phyloP scores from a whole-genome alignment of 1,139 yeast species.

The Debaryomyces fabryi region DNA sequence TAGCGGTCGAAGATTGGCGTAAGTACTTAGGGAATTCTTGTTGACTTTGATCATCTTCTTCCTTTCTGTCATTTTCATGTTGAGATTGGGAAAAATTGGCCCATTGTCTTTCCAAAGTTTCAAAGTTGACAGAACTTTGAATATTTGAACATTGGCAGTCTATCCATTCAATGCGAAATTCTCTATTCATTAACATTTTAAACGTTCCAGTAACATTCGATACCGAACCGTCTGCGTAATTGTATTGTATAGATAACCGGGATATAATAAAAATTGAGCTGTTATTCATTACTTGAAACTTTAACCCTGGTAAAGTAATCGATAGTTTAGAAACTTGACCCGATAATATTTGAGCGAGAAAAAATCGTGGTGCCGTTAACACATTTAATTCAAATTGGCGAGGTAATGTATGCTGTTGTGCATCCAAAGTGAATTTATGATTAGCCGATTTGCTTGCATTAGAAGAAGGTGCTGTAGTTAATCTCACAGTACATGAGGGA shows the following conservation, averaged over 20 bases:
- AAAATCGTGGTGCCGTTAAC: slow-evolving; percentile 67
- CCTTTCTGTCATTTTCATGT: slow-evolving; percentile 22
- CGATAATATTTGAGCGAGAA: slow-evolving; percentile 54
- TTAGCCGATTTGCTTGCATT: neutral
- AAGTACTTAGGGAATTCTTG: slow-evolving; percentile 28
- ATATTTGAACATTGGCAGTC: slow-evolving; percentile 54
- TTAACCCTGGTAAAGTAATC: slow-evolving; percentile 61
- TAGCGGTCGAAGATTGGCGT: slow-evolving; percentile 27
- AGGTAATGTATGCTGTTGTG: slow-evolving; percentile 14
- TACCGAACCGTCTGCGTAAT: slow-evolving; percentile 69
- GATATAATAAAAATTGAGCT: slow-evolving; percentile 68
- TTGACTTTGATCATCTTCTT: slow-evolving; percentile 14
- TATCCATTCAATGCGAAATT: slow-evolving; percentile 69
- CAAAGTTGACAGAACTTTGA: slow-evolving; percentile 28
- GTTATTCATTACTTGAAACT: slow-evolving; percentile 66
- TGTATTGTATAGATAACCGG: slow-evolving; percentile 54
- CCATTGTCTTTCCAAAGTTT: slow-evolving; percentile 32
- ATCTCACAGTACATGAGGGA: slow-evolving; percentile 34
- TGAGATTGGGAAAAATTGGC: slow-evolving; percentile 13
- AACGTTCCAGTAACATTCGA: slow-evolving; percentile 63
- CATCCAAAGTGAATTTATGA: neutral
- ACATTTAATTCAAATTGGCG: slow-evolving; percentile 67
- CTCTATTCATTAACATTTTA: slow-evolving; percentile 61
- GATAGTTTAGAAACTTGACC: slow-evolving; percentile 57
- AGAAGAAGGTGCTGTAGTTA: slow-evolving; percentile 24